phyloP scores from a whole-genome alignment of 768 basidiomycete genomes.

The Auriscalpium orientale region DNA sequence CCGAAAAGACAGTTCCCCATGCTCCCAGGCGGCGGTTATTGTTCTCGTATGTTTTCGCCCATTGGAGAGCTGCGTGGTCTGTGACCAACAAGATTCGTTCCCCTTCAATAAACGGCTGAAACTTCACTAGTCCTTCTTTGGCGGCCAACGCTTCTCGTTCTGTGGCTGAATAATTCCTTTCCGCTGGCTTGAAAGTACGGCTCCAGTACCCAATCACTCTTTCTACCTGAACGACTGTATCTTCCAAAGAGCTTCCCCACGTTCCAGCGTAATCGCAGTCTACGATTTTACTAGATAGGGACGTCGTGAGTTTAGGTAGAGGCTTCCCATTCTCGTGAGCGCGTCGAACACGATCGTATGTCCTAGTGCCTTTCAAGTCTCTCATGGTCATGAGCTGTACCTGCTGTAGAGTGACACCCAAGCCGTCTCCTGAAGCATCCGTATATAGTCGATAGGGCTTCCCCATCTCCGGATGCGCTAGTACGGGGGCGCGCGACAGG shows the following conservation, averaged over 20 bases:
- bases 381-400: conserved; percentile 14
- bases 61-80: conserved; percentile 20
- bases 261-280: not conserved
- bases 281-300: not conserved
- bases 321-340: not conserved
- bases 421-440: conserved; percentile 21
- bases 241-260: conserved; percentile 7
- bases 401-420: conserved; percentile 18
- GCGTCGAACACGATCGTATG: conserved; percentile 8
- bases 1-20: conserved; percentile 27
- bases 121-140: conserved; percentile 31
- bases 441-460: conserved; percentile 29
- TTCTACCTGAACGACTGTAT: conserved; percentile 14
- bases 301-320: not conserved
- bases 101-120: conserved; percentile 30
- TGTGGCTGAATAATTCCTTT: conserved; percentile 28
- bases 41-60: conserved; percentile 19
- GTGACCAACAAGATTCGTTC: conserved; percentile 21
- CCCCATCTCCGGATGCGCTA: conserved; percentile 23
- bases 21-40: conserved; percentile 18
- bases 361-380: conserved; percentile 15
- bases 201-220: conserved; percentile 18
- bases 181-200: conserved; percentile 11
- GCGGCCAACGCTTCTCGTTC: conserved; percentile 31
- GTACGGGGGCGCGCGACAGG: conserved; percentile 25